These are phyloP conservation scores for Hypoxylon subgilvum DNA, from an alignment of 495 filamentous ascomycete species.

Conservation along the genomic window DNA sequence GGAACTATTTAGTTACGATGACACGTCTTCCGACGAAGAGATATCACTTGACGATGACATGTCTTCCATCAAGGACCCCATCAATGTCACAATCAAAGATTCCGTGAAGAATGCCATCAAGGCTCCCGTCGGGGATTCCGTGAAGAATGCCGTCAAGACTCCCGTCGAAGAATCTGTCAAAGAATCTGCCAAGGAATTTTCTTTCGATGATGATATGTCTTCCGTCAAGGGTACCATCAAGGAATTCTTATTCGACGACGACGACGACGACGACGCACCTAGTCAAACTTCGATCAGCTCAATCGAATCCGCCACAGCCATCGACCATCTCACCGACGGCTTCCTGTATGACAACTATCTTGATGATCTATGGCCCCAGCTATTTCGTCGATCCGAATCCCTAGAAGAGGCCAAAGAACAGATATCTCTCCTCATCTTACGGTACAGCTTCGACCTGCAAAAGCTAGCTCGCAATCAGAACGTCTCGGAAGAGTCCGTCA, in stretches of 20 bases:
- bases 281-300: background rate
- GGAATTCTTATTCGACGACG: conserved; percentile 1
- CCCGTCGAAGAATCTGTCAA: too few species aligned
- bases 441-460: conserved; percentile 1
- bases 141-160: too few species aligned
- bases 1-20: too few species aligned
- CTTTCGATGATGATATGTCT: conserved; percentile 3
- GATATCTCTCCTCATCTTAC: background rate
- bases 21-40: too few species aligned
- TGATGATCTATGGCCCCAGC: conserved; percentile 2
- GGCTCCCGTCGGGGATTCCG: too few species aligned
- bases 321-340: background rate
- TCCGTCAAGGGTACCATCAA: background rate
- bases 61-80: background rate
- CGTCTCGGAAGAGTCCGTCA: background rate
- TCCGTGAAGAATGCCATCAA: too few species aligned
- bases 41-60: conserved; percentile 2
- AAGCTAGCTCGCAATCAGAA: background rate
- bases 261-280: background rate
- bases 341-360: conserved; percentile 4
- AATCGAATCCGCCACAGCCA: background rate
- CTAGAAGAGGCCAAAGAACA: background rate
- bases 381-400: background rate
- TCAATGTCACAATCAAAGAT: too few species aligned
- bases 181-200: too few species aligned